Evolutionary conservation across 345 rosid species (phyloP).

Genomic region (Lepidium sativum): DNA sequence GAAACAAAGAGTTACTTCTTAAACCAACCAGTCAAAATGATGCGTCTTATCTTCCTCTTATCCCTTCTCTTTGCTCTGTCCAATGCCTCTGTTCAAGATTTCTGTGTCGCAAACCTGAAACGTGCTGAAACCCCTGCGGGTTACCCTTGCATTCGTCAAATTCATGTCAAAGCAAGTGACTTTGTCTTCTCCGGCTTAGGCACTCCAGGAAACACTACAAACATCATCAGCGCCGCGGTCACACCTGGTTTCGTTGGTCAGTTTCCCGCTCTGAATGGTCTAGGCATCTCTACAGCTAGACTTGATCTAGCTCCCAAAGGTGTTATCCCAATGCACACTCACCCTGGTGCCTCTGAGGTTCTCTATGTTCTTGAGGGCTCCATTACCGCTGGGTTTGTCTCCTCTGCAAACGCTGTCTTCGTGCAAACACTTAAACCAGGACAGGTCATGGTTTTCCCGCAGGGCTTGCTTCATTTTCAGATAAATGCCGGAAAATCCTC

Average conservation of each 20-base stretch:
- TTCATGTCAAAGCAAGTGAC: slow-evolving; percentile 42
- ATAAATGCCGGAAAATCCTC: slow-evolving; percentile 25
- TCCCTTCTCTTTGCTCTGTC: slow-evolving; percentile 37
- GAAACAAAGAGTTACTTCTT: not conserved
- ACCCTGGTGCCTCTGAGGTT: slow-evolving; percentile 66
- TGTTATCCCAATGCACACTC: slow-evolving; percentile 85
- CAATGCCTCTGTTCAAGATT: slow-evolving; percentile 51
- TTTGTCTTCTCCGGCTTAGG: slow-evolving; percentile 52
- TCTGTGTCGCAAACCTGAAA: slow-evolving; percentile 67
- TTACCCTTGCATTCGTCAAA: slow-evolving; percentile 44
- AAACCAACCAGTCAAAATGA: slow-evolving; percentile 36
- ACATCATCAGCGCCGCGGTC: slow-evolving; percentile 63
- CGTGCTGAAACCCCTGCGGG: slow-evolving; percentile 48
- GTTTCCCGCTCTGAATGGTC: slow-evolving; percentile 63
- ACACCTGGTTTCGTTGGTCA: slow-evolving; percentile 68
- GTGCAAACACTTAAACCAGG: slow-evolving; percentile 45
- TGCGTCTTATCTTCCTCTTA: slow-evolving; percentile 40
- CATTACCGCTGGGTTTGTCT: slow-evolving; percentile 61
- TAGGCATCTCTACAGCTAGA: slow-evolving; percentile 59
- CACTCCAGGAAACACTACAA: slow-evolving; percentile 54
- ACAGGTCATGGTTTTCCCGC: slow-evolving; percentile 70
- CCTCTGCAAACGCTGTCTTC: slow-evolving; percentile 50
- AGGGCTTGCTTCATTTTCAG: slow-evolving; percentile 78
- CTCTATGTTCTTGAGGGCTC: slow-evolving; percentile 43
- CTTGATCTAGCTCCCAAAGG: slow-evolving; percentile 71